phyloP scores from a whole-genome alignment of 805 yeast species.

The Clavispora santaluciae region DNA sequence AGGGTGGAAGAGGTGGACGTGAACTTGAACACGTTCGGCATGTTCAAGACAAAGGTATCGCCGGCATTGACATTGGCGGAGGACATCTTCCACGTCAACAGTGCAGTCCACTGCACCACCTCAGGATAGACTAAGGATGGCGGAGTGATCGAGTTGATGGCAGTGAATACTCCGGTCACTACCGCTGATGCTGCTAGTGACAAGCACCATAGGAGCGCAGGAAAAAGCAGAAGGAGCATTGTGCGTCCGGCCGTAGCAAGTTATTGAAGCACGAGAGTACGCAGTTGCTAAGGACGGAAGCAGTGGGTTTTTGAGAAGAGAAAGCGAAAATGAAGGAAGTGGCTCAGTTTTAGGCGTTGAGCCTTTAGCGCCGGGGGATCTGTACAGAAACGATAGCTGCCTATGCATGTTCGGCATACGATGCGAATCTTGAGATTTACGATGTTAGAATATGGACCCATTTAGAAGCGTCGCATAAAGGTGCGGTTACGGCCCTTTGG shows the following conservation, averaged over 20 bases:
- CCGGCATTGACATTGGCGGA: constrained; percentile 16
- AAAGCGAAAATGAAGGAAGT: no score
- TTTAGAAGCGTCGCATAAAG: no score
- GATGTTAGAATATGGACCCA: no score
- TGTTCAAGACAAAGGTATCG: constrained; percentile 22
- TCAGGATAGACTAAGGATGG: not conserved
- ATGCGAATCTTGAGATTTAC: no score
- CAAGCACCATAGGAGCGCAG: constrained; percentile 2
- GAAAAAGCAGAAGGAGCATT: constrained; percentile 1
- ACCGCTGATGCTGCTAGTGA: not conserved
- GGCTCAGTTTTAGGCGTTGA: no score
- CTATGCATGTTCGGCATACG: no score
- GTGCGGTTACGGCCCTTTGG: no score
- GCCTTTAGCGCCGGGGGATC: no score
- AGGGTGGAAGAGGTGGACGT: constrained; percentile 10
- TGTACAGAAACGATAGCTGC: no score
- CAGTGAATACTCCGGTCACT: constrained; percentile 11
- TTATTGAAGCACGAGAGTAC: no score
- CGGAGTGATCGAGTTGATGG: constrained; percentile 6
- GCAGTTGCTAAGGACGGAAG: no score
- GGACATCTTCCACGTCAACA: constrained; percentile 17
- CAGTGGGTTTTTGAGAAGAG: no score
- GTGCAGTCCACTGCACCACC: constrained; percentile 16
- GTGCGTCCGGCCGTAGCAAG: not conserved
- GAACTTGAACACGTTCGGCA: constrained; percentile 25